Evolutionary conservation across 2,329 filamentous ascomycete species (phyloP).

Genomic region (Penicillium expansum): DNA sequence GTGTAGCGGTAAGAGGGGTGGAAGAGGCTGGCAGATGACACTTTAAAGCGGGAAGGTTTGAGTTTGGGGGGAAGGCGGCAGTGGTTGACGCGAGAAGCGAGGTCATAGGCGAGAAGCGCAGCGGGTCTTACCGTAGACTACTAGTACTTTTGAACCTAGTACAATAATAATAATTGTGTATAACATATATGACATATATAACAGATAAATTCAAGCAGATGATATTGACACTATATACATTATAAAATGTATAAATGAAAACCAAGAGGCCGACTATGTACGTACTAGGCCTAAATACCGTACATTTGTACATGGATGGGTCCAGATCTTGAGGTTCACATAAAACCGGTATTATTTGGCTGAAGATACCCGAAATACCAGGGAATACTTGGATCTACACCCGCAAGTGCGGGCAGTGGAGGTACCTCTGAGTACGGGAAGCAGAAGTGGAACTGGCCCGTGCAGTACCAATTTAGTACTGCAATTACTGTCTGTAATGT

Average conservation of each 20-base stretch:
- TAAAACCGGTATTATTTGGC: not conserved
- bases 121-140: not conserved
- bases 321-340: conserved; percentile 1
- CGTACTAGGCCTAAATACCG: too few species aligned
- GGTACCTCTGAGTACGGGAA: conserved; percentile 14
- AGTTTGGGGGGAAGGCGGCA: conserved; percentile 27
- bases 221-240: not conserved
- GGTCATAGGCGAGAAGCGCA: conserved; percentile 27
- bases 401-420: conserved; percentile 2
- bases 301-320: not conserved
- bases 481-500: not conserved
- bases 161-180: too few species aligned
- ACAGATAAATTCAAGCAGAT: not conserved
- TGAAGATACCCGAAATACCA: not conserved
- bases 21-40: conserved; percentile 25
- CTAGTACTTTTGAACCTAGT: not conserved
- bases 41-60: conserved; percentile 23
- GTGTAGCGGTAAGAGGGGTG: conserved; percentile 11
- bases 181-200: too few species aligned
- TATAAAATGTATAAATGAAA: not conserved
- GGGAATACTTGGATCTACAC: conserved; percentile 14
- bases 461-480: not conserved
- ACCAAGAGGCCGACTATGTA: too few species aligned
- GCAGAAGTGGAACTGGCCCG: conserved; percentile 3
- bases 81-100: conserved; percentile 38